Conservation (phyloP, 1,139 yeast genomes). For the Saccharomyces hybrid region DNA sequence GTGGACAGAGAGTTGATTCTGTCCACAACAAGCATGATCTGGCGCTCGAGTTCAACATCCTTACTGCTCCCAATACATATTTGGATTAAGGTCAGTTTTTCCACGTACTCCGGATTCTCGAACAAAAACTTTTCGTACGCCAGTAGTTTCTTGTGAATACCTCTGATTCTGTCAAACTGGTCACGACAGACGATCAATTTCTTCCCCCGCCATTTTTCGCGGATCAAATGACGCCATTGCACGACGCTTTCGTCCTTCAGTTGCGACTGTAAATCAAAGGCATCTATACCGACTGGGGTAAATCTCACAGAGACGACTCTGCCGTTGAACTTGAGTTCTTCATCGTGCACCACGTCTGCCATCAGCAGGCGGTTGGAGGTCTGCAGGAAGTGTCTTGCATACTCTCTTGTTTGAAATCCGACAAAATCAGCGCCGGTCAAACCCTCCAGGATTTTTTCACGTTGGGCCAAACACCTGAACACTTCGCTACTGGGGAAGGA, state of each 20-base stretch:
- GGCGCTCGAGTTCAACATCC: constrained; percentile 54
- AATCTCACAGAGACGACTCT: constrained; percentile 59
- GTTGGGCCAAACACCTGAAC: constrained; percentile 86
- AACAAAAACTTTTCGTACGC: constrained; percentile 78
- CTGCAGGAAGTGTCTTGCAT: constrained; percentile 87
- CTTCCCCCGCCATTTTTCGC: constrained; percentile 67
- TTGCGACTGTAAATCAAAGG: constrained; percentile 44
- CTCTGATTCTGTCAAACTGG: constrained; percentile 79
- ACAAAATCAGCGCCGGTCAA: constrained; percentile 83
- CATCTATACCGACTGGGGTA: constrained; percentile 85
- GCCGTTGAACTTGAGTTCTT: constrained; percentile 62
- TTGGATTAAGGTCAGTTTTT: constrained; percentile 69
- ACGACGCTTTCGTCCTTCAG: constrained; percentile 47
- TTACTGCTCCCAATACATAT: constrained; percentile 58
- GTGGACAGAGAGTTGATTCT: constrained; percentile 73
- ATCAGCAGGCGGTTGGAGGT: constrained; percentile 78
- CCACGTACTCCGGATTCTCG: constrained; percentile 63
- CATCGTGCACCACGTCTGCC: constrained; percentile 67
- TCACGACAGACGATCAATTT: constrained; percentile 79
- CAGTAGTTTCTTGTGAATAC: constrained; percentile 75
- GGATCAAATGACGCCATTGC: constrained; percentile 64
- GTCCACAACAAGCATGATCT: constrained; percentile 69
- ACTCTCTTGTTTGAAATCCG: constrained; percentile 87
- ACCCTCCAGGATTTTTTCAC: constrained; percentile 74
- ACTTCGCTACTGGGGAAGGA: constrained; percentile 96